Base-by-base conservation (phyloP, 1,139 yeast species). In the Scheffersomyces illinoinensis region DNA sequence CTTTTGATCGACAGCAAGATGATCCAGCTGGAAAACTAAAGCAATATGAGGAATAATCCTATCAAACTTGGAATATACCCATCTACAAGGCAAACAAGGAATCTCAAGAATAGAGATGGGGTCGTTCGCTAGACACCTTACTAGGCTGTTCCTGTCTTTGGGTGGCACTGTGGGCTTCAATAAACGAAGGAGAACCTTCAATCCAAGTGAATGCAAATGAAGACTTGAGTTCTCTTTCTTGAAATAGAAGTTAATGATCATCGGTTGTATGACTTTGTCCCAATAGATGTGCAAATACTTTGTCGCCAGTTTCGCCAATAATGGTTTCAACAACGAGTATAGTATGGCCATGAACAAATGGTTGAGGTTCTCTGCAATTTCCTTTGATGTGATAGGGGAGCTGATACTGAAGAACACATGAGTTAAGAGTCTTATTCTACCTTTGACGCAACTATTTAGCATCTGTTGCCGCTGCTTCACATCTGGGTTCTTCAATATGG, bases 251-350 rank as follows among this genome's bases (percentile, higher is more conserved):
- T 66, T 70, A 18, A 67, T 52, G 47, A 80, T 62, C 0, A 76
- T 67, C 0, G 79, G 78, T 53, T 71, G 76, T 21, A 80, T 62
- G 2, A 80, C 65, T 54, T 69, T 73, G 57, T 78, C 83, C 84
- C 84, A 80, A 53, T 76, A 73, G 5, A 76, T 62, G 54, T 73
- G 74, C 48, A 77, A 62, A 58, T 72, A 70, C 55, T 73, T 74
- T 2, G 62, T 56, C 47, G 68, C 63, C n/a, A 63, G 63, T 54
- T 67, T 69, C 20, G 64, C 62, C 1, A 64, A 62, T 18, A 64
- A 60, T 8, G 71, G 71, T 59, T 73, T 74, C 43, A 77, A 61
- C 54, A 78, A 63, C 47, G 70, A 67, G 64, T 79, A 78, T n/a
- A 78, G 62, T 1, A 78, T 72, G 3, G 76, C 65, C 46, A 77